Evolutionary conservation across 2,329 filamentous ascomycete genomes (phyloP).

Genomic region (Fusarium staphyleae): DNA sequence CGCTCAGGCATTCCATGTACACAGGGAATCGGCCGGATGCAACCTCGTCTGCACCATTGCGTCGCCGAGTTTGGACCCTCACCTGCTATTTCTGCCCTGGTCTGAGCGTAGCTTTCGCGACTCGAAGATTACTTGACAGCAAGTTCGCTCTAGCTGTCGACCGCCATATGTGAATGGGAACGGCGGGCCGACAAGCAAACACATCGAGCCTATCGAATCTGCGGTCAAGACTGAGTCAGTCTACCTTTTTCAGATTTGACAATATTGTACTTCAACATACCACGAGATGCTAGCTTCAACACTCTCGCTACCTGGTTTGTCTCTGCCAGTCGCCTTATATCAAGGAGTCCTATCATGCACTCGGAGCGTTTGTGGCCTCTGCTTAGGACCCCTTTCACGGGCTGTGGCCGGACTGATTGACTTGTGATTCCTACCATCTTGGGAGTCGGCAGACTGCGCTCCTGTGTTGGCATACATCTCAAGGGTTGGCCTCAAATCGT

Average conservation of each 20-base stretch:
- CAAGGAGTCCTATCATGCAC: constrained; percentile 37
- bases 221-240: neutral
- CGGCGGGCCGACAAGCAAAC: too few species aligned
- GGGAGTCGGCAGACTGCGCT: constrained; percentile 43
- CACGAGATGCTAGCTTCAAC: neutral
- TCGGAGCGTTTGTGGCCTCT: constrained; percentile 43
- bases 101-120: neutral
- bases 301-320: neutral
- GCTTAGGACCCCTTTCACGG: constrained; percentile 30
- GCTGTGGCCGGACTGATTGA: constrained; percentile 38
- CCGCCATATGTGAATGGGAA: neutral
- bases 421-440: constrained; percentile 40
- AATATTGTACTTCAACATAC: neutral
- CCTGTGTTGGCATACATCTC: constrained; percentile 4
- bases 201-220: too few species aligned
- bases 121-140: neutral
- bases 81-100: neutral
- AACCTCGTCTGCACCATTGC: too few species aligned
- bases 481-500: constrained; percentile 27
- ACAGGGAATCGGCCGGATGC: too few species aligned
- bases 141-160: neutral
- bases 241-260: neutral
- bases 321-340: neutral
- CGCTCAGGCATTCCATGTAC: neutral
- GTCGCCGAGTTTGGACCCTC: neutral